Conservation (phyloP, 495 filamentous ascomycete genomes). For the Penicillium salamii region DNA sequence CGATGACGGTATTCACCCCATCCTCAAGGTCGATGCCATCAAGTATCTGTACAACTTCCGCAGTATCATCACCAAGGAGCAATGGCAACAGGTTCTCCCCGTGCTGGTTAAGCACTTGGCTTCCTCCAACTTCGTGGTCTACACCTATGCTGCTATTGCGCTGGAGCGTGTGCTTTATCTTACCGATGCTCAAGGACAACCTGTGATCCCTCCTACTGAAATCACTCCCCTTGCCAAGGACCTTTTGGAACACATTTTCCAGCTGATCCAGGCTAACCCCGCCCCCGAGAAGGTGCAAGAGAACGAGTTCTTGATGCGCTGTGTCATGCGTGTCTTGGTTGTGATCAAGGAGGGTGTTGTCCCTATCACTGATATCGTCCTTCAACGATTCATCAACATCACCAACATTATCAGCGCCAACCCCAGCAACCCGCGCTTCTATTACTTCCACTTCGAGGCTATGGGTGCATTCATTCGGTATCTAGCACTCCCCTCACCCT, state of each 20-base stretch:
- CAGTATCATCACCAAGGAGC: slow-evolving; percentile 77
- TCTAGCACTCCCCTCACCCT: not conserved
- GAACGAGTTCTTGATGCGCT: slow-evolving; percentile 98
- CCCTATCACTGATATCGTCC: slow-evolving; percentile 66
- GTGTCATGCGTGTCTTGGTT: slow-evolving; percentile 94
- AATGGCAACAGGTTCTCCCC: slow-evolving; percentile 86
- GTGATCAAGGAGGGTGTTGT: slow-evolving; percentile 78
- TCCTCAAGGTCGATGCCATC: slow-evolving; percentile 95
- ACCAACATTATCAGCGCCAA: slow-evolving; percentile 85
- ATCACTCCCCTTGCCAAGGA: slow-evolving; percentile 80
- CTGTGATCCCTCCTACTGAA: slow-evolving; percentile 68
- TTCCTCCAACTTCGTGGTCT: slow-evolving; percentile 87
- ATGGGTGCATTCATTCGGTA: slow-evolving; percentile 93
- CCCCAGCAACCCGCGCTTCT: slow-evolving; percentile 95
- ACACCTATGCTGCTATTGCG: slow-evolving; percentile 94
- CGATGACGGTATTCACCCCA: slow-evolving; percentile 64
- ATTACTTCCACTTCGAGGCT: slow-evolving; percentile 96
- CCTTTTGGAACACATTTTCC: slow-evolving; percentile 88
- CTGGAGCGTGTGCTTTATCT: slow-evolving; percentile 86
- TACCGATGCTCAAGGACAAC: slow-evolving; percentile 65
- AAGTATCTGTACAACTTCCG: slow-evolving; percentile 96
- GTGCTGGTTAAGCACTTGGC: slow-evolving; percentile 85
- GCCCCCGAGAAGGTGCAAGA: slow-evolving; percentile 93
- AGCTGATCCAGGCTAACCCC: slow-evolving; percentile 74
- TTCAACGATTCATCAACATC: slow-evolving; percentile 78